These are phyloP conservation scores for Haemoproteus tartakovskyi DNA, from an alignment of 169 alveolate species.

Conservation along the genomic window DNA sequence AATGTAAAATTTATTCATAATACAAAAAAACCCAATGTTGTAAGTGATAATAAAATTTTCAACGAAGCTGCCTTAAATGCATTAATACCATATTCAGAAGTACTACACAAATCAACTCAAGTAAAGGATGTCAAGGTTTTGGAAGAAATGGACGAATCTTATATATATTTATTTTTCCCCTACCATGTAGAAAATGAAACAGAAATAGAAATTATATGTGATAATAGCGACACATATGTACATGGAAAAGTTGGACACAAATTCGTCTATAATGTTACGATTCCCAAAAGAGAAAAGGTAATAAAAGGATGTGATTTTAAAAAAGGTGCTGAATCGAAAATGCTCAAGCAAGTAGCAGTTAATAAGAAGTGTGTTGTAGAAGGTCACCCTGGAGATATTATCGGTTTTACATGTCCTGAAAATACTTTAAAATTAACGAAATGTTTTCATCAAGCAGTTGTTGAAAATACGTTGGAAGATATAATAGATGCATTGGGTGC, in stretches of 20 bases:
- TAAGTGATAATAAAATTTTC: not conserved
- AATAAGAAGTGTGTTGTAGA: constrained; percentile 15
- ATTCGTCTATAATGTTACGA: not conserved
- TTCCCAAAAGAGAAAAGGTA: constrained; percentile 20
- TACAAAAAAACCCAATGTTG: constrained; percentile 7
- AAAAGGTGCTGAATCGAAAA: not conserved
- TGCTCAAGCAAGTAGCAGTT: not conserved
- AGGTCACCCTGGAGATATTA: constrained; percentile 19
- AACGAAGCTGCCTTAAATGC: not conserved
- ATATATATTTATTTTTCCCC: constrained; percentile 32
- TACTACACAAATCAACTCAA: constrained; percentile 7
- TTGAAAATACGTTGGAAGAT: constrained; percentile 1
- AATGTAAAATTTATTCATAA: constrained; percentile 3
- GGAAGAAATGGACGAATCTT: constrained; percentile 3
- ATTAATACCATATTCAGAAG: constrained; percentile 25
- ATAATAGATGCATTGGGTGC: not conserved
- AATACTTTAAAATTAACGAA: constrained; percentile 21
- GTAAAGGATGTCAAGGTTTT: not conserved
- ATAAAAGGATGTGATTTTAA: constrained; percentile 34
- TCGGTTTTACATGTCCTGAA: constrained; percentile 47
- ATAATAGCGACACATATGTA: constrained; percentile 1
- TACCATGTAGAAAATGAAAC: constrained; percentile 2
- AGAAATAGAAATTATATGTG: constrained; percentile 17
- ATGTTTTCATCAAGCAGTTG: constrained; percentile 30
- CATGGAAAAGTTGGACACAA: constrained; percentile 8